Base-by-base conservation (phyloP, 495 filamentous ascomycete genomes). In the Wilcoxina mikolae region DNA sequence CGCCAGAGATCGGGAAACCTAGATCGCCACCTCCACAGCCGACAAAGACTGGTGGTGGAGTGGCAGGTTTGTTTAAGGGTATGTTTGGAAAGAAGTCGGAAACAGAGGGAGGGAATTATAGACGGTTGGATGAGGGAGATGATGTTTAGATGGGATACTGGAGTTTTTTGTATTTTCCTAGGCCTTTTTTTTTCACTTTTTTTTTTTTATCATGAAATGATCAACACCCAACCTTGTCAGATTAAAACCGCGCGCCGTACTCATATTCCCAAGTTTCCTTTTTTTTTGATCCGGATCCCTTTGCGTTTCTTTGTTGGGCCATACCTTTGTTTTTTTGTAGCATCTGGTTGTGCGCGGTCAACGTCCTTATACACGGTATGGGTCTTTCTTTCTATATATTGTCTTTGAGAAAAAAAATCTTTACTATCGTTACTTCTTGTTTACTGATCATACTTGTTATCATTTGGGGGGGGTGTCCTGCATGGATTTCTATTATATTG, bases 71-170 rank as follows among this genome's bases (percentile, higher is more conserved):
- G 72, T 68, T 48, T 76, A 74, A 52, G 73, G 71, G 23, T 67
- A 72, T 49, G 68, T 71, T 23, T 67, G 69, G 50, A 67, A 68
- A 24, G 64, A 68, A 51, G 71, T 62, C 41, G 53, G 58, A 60
- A 65, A 55, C 67, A 49, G 70, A 68, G 35, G 71, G 73, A 60
- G 78, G 74, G 38, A 74, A 76, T 28, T 88, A 88, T 69, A 74
- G 76, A 59, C 70, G 73, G 9, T 63, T 87, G 38, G 80, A 76
- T 50, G 81, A 87, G 62, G 77, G 76, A 27, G 83, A 84, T 22
- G 73, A 76, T 25, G 58, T 57, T 58, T 67, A 65, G 60, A 63
- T 33, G 27, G 3, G 15, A 18, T 12, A 9, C 26, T 27, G 15
- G 23, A 15, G 22, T 25, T 46, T 46, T 46, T 46, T 2, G 23